Percentiles rank a stretch among this genome's conserved stretches.
phyloP scores from a whole-genome alignment of 2,329 filamentous ascomycete genomes.

The Stagonosporopsis tanaceti region DNA sequence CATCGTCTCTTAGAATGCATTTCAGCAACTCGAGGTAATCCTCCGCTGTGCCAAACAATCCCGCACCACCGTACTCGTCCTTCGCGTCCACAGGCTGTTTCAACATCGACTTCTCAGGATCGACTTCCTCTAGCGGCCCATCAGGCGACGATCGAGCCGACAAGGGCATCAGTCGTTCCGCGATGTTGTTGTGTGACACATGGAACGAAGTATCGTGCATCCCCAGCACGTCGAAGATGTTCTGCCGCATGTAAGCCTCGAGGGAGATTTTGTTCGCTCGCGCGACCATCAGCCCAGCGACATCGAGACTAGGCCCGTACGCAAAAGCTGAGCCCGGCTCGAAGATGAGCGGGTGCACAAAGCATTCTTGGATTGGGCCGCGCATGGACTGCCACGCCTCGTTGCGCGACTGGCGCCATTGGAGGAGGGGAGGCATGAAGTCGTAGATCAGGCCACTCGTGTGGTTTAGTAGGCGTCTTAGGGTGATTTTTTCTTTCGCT shows the following conservation, averaged over 20 bases:
- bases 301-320: slow-evolving; percentile 34
- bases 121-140: slow-evolving; percentile 14
- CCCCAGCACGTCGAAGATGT: slow-evolving; percentile 34
- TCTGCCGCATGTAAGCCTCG: slow-evolving; percentile 34
- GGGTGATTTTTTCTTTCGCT: slow-evolving; percentile 31
- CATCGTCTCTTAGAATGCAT: slow-evolving; percentile 28
- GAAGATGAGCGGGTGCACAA: slow-evolving; percentile 32
- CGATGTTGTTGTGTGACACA: slow-evolving; percentile 19
- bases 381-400: slow-evolving; percentile 18
- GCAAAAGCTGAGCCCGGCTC: slow-evolving; percentile 35
- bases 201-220: slow-evolving; percentile 36
- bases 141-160: slow-evolving; percentile 15
- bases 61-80: slow-evolving; percentile 32
- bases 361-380: slow-evolving; percentile 22
- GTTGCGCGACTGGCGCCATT: slow-evolving; percentile 25
- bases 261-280: slow-evolving; percentile 29
- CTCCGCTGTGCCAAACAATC: slow-evolving; percentile 28
- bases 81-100: slow-evolving; percentile 15
- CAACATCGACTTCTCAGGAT: background rate
- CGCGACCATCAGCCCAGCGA: slow-evolving; percentile 37
- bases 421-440: slow-evolving; percentile 26
- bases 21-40: slow-evolving; percentile 33
- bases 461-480: slow-evolving; percentile 36
- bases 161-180: slow-evolving; percentile 29
- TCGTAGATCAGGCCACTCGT: slow-evolving; percentile 37